Base-by-base conservation (phyloP, 2,329 filamentous ascomycete species). In the Calonectria ilicicola region DNA sequence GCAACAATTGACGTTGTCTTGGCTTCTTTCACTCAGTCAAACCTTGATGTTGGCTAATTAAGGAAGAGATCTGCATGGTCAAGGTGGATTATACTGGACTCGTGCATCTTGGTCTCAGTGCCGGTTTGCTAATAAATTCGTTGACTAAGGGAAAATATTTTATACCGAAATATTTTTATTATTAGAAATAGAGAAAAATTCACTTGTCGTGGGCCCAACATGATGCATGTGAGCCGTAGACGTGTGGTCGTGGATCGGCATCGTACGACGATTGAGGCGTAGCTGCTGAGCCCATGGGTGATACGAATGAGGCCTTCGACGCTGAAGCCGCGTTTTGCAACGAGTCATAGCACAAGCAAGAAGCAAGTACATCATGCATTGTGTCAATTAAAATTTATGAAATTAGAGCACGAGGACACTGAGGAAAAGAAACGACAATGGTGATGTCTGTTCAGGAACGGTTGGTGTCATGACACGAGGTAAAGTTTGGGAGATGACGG, bases 251-350 rank as follows among this genome's bases (percentile, higher is more conserved):
- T 40, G 53, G 53, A 60, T 60, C 53, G 53, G 53, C 53, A 60
- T 60, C 53, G 53, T 60, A 60, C 53, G 53, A 60, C 53, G n/a
- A 35, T 23, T 60, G 53, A 60, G 53, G 53, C 53, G 53, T 60
- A 60, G 53, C 53, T 38, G n/a, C 53, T 27, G 26, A 35, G 32
- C 21, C 19, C 35, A 40, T 35, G 19, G 53, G 17, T n/a, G 53
- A 21, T 35, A 10, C 21, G 26, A 38, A 60, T 26, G 53, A 40
- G 53, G 32, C 53, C 15, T 60, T 38, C 21, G 32, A 23, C 38
- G 15, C 14, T 60, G 53, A 19, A 23, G 14, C 15, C 35, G 53
- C 35, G 38, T 21, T 23, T 9, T 19, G 35, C n/a, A 60, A 26
- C 21, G 1, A 9, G 1, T 27, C 19, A 38, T 23, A 21, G 2